Base-by-base conservation (phyloP, 371 early-diverging fungal species). In the Mortierella sp. region DNA sequence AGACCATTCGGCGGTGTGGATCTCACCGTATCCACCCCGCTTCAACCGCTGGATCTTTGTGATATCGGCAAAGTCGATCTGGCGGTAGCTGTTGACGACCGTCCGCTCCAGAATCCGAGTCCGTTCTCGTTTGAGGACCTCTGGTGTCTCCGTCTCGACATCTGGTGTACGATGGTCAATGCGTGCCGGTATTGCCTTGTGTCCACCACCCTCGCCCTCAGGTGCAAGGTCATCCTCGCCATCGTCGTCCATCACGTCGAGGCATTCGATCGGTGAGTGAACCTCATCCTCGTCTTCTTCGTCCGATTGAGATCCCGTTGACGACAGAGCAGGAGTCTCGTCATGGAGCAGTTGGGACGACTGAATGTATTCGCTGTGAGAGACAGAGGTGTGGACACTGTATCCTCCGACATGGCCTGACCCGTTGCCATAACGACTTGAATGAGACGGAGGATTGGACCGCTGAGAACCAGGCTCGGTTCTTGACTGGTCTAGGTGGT, bases 1-100 rank as follows among this genome's bases (percentile, higher is more conserved):
- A 48, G 83, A 82, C 83, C 83, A 82, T 58, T 82, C 83, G 0
- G 83, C 83, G 0, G 78, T 74, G 43, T 82, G 83, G 37, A 82
- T 82, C 70, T 82, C 83, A 39, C 83, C 83, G 47, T 77, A 82
- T 19, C 83, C 83, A 9, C 83, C 83, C 43, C 69, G 55, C 61
- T 77, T 77, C 37, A 82, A 70, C 5, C 74, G 83, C 16, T 72
- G 77, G 50, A 82, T 70, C 19, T 74, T 74, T 11, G 70, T 61
- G n/a, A 82, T 74, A 47, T 77, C 78, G 37, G 66, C 67, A 58
- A 50, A 82, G 53, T 78, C 78, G 29, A 82, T 82, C 63, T 72
- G 55, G 19, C 83, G 71, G 34, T 70, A 67, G 13, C 37, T 64
- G 52, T 52, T 74, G n/a, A 82, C 83, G 14, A 77, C 74, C 0